A percentile compares a stretch with the other conserved stretches of the same genome.
Evolutionary conservation across 768 basidiomycete genomes (phyloP).

Genomic region (Mycena olivaceomarginata): DNA sequence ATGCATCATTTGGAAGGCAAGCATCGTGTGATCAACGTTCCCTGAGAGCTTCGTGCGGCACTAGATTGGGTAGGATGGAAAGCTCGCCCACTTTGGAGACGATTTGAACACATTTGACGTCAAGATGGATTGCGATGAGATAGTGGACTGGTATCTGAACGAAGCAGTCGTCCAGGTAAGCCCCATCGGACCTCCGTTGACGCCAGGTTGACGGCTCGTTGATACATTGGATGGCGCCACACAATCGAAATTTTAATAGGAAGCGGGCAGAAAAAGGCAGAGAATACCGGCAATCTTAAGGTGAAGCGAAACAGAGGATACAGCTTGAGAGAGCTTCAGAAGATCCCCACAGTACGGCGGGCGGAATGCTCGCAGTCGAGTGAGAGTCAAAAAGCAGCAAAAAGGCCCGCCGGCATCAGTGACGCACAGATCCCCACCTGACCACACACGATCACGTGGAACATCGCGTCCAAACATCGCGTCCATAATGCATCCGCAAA

Average conservation of each 20-base stretch:
- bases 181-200: slow-evolving; percentile 8
- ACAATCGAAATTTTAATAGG: neutral
- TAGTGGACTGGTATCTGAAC: neutral
- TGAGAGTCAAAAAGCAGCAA: no score
- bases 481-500: no score
- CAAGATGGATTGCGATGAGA: slow-evolving; percentile 18
- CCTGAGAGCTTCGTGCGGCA: neutral
- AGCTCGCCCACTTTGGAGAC: neutral
- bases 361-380: no score
- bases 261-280: neutral
- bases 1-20: neutral
- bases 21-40: neutral
- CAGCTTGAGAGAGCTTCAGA: no score
- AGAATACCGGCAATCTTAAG: neutral
- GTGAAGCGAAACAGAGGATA: no score
- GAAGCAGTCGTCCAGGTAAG: neutral
- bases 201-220: neutral
- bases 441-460: no score
- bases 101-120: neutral
- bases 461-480: no score
- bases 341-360: no score
- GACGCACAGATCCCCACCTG: no score
- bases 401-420: no score
- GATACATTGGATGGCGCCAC: slow-evolving; percentile 8
- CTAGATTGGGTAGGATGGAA: neutral